Conservation (phyloP, 345 rosid species). For the Eucalyptus melliodora region DNA sequence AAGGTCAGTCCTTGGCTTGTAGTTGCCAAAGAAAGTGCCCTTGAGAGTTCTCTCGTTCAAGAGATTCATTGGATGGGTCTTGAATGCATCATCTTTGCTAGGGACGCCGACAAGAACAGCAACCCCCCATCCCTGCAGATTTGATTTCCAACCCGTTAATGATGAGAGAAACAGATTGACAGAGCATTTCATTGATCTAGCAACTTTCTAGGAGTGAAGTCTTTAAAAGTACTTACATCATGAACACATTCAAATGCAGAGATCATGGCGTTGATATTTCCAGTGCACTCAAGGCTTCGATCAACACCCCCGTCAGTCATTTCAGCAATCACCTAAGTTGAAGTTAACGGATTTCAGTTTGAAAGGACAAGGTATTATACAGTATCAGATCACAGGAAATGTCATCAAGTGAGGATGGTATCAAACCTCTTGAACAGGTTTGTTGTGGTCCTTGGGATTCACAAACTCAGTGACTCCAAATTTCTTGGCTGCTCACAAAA, state of each 20-base stretch:
- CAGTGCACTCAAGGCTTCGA: slow-evolving; percentile 71
- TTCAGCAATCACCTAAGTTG: slow-evolving; percentile 45
- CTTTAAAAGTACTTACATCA: slow-evolving; percentile 28
- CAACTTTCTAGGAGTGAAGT: not conserved
- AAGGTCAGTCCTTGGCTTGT: slow-evolving; percentile 38
- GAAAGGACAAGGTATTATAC: not conserved
- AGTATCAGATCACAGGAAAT: not conserved
- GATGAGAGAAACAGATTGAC: not conserved
- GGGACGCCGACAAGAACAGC: slow-evolving; percentile 44
- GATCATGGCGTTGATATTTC: slow-evolving; percentile 63
- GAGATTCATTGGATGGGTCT: slow-evolving; percentile 33
- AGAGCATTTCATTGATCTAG: not conserved
- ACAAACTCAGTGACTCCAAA: slow-evolving; percentile 33
- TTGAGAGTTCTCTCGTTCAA: slow-evolving; percentile 35
- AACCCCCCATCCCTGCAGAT: slow-evolving; percentile 41
- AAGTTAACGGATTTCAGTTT: not conserved
- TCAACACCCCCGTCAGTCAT: slow-evolving; percentile 81
- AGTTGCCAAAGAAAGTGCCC: slow-evolving; percentile 53
- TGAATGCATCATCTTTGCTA: slow-evolving; percentile 32
- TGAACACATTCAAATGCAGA: slow-evolving; percentile 88
- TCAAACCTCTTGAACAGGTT: slow-evolving; percentile 25
- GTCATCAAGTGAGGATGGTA: not conserved
- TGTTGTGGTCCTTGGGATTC: slow-evolving; percentile 24
- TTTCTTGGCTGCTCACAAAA: slow-evolving; percentile 18
- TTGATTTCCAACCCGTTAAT: not conserved